Evolutionary conservation across 306 rosid genomes (phyloP), one percentile per base, ranked within the genome.

Genomic region (Lathyrus tuberosus): DNA sequence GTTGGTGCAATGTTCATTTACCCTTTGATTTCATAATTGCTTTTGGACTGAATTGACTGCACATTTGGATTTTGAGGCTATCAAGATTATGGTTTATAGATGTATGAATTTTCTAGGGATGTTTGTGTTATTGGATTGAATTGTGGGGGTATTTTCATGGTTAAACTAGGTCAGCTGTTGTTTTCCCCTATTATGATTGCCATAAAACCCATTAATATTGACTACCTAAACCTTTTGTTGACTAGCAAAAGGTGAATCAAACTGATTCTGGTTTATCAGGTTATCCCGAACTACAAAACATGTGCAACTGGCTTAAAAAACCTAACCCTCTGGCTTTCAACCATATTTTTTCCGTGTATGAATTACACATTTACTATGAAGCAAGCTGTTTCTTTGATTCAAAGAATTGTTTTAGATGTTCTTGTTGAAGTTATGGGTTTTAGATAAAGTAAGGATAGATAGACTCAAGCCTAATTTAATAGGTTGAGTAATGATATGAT

Each of bases 1-100:
- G 99, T 94, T 53, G 14, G 85, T 69, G 71, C 53, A 66, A 38
- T n/a, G 12, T 26, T 59, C 2, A 11, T 38, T 3, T 43, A 44
- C 37, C 35, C 30, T n/a, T 71, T 64, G 14, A 43, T 73, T 41
- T 66, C 51, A 35, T 75, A 10, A 64, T 64, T 53, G 42, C 42
- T 69, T 59, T 67, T 30, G 41, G 8, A 62, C 63, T 48, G 69
- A 57, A 58, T 61, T 31, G 37, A 13, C 31, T 15, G 35, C 63
- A 30, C 8, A 43, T 13, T 69, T 51, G 8, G 18, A 43, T 9
- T 26, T 24, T 26, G n/a, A 67, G 69, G 16, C 53, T 33, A 57
- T 74, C 6, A 28, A 24, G 24, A 22, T 44, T 14, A 64, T 46
- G 43, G 10, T 66, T 28, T 46, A 18, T 16, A 38, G 16, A 18